Percentiles rank a stretch among this genome's conserved stretches.
Conservation (phyloP, 768 basidiomycete genomes). For the Ephemerocybe angulata region DNA sequence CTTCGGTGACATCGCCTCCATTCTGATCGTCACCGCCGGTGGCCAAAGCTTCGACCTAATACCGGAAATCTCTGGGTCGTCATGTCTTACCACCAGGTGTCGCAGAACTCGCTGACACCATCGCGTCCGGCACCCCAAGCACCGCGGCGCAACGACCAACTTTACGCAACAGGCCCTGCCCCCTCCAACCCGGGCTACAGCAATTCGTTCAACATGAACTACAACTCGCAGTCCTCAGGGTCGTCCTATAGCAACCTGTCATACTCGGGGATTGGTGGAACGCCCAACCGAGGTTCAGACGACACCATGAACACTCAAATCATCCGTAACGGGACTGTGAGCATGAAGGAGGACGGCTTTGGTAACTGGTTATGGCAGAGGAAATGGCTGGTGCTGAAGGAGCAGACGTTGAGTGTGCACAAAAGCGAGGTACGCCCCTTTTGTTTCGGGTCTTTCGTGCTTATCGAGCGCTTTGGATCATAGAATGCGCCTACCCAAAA, state of each 20-base stretch:
- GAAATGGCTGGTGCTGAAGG: constrained; percentile 85
- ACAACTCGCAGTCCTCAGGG: constrained; percentile 42
- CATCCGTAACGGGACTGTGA: constrained; percentile 70
- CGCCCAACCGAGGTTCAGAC: constrained; percentile 54
- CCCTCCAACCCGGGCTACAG: constrained; percentile 57
- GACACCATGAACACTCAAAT: constrained; percentile 40
- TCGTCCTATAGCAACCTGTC: constrained; percentile 56
- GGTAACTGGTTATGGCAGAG: constrained; percentile 89
- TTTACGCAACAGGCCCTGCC: constrained; percentile 36
- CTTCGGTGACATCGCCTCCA: not conserved
- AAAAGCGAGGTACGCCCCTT: constrained; percentile 78
- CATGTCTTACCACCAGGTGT: constrained; percentile 39
- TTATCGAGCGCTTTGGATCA: constrained; percentile 9
- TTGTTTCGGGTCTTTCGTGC: not conserved
- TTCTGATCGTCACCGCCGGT: not conserved
- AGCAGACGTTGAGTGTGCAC: constrained; percentile 74
- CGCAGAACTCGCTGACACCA: constrained; percentile 63
- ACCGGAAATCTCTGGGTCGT: not conserved
- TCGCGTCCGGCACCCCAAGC: constrained; percentile 75
- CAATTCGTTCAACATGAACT: constrained; percentile 50
- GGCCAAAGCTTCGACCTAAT: not conserved
- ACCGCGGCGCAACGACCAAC: constrained; percentile 46
- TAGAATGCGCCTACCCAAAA: constrained; percentile 57
- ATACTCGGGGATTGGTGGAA: constrained; percentile 82
- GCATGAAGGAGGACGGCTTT: constrained; percentile 92